A percentile compares a stretch with the other conserved stretches of the same genome.
These are phyloP conservation scores for Penicillium sp. DNA, from an alignment of 2,329 filamentous ascomycete species.

Conservation along the genomic window DNA sequence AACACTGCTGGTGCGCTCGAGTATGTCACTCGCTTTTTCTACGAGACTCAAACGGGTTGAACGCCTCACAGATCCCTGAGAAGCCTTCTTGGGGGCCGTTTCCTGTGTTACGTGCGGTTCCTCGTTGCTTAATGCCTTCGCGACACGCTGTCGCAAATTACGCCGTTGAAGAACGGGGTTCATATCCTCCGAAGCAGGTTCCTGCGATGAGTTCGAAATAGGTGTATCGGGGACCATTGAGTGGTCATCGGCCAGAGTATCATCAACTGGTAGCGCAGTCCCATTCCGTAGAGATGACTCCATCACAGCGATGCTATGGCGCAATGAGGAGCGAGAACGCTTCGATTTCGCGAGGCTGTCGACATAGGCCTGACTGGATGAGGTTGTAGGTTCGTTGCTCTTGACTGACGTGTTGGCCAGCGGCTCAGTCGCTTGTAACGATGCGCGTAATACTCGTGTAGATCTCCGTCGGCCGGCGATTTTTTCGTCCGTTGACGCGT, in stretches of 20 bases:
- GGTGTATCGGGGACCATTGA: constrained; percentile 38
- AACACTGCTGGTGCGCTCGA: constrained; percentile 54
- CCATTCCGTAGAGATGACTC: constrained; percentile 38
- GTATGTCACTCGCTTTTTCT: constrained; percentile 49
- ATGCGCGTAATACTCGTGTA: constrained; percentile 47
- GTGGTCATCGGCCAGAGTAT: constrained; percentile 28
- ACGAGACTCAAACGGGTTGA: constrained; percentile 51
- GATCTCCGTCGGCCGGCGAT: constrained; percentile 36
- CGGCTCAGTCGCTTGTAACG: constrained; percentile 36
- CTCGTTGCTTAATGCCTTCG: constrained; percentile 33
- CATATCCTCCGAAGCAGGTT: constrained; percentile 27
- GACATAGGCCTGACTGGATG: constrained; percentile 40
- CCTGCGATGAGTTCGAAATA: constrained; percentile 40
- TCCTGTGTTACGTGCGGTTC: constrained; percentile 29
- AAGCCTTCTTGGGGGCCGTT: constrained; percentile 26
- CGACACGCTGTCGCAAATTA: constrained; percentile 37
- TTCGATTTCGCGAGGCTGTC: constrained; percentile 39
- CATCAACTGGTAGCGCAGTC: constrained; percentile 23
- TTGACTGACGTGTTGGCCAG: constrained; percentile 31
- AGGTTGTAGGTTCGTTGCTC: constrained; percentile 22
- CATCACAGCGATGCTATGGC: constrained; percentile 48
- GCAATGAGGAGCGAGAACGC: constrained; percentile 41
- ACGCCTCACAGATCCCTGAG: constrained; percentile 37
- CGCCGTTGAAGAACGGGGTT: constrained; percentile 33
- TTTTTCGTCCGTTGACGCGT: constrained; percentile 40